A percentile compares a stretch with the other conserved stretches of the same genome.
phyloP scores from a whole-genome alignment of 345 rosid genomes.

The Mallotus nudiflorus region DNA sequence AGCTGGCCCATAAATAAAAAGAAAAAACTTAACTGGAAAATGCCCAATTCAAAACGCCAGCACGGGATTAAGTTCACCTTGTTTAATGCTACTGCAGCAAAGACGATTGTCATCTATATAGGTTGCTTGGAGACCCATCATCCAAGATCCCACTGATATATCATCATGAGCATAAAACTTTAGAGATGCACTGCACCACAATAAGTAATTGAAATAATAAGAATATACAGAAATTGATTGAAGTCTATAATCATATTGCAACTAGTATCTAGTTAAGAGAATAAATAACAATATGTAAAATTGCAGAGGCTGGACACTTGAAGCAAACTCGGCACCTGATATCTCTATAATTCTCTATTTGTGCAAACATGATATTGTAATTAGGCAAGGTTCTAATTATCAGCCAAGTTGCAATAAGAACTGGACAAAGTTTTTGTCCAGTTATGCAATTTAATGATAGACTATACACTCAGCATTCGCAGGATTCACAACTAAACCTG shows the following conservation, averaged over 20 bases:
- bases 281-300: background rate
- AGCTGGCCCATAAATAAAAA: background rate
- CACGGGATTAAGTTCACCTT: constrained; percentile 52
- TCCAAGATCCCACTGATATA: constrained; percentile 88
- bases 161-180: constrained; percentile 88
- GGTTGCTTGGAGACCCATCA: constrained; percentile 89
- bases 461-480: background rate
- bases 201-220: background rate
- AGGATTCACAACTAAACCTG: constrained; percentile 56
- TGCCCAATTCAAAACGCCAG: background rate
- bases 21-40: background rate
- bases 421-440: no score
- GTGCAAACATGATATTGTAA: no score
- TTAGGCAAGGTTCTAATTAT: no score
- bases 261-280: background rate
- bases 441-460: no score
- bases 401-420: no score
- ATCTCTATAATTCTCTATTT: background rate
- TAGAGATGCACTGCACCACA: constrained; percentile 73
- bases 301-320: no score
- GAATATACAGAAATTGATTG: background rate
- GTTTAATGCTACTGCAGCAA: constrained; percentile 83
- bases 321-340: background rate
- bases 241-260: background rate
- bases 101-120: constrained; percentile 87